phyloP scores from a whole-genome alignment of 371 early-diverging fungal genomes.

The Mucor sp. region DNA sequence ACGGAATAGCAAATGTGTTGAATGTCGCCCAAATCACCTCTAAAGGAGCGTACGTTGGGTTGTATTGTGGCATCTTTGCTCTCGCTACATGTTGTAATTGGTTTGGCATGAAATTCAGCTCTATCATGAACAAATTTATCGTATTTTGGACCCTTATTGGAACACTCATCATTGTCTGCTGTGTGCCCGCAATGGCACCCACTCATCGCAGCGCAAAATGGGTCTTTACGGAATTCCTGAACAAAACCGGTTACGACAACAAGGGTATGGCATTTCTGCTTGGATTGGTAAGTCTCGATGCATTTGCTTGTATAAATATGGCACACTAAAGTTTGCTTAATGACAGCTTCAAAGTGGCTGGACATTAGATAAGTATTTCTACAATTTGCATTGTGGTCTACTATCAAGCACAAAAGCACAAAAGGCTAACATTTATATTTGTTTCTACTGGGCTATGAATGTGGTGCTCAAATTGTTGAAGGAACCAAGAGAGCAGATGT shows the following conservation, averaged over 20 bases:
- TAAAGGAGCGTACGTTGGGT: slow-evolving; percentile 41
- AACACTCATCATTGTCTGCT: slow-evolving; percentile 34
- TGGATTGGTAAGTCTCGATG: slow-evolving; percentile 26
- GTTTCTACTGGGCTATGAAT: slow-evolving; percentile 39
- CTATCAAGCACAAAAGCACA: not conserved
- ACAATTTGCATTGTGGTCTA: not conserved
- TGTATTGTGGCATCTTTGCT: slow-evolving; percentile 29
- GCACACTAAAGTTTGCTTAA: not conserved
- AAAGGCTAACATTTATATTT: not conserved
- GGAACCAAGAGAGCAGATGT: slow-evolving; percentile 43
- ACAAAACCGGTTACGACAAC: slow-evolving; percentile 38
- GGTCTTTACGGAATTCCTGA: slow-evolving; percentile 45
- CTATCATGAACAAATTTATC: slow-evolving; percentile 30
- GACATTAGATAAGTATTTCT: slow-evolving; percentile 21
- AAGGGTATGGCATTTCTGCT: slow-evolving; percentile 38
- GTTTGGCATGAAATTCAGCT: slow-evolving; percentile 35
- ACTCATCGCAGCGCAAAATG: slow-evolving; percentile 31
- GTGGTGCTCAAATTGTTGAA: slow-evolving; percentile 48
- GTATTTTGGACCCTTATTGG: slow-evolving; percentile 41
- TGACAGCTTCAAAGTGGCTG: slow-evolving; percentile 33
- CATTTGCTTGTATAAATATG: not conserved
- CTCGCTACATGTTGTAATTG: slow-evolving; percentile 21
- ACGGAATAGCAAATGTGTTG: slow-evolving; percentile 24
- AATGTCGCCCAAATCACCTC: slow-evolving; percentile 20
- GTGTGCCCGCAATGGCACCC: slow-evolving; percentile 41